These are phyloP conservation scores for Nicotiana undulata DNA, from an alignment of 257 asterid species.

Conservation along the genomic window DNA sequence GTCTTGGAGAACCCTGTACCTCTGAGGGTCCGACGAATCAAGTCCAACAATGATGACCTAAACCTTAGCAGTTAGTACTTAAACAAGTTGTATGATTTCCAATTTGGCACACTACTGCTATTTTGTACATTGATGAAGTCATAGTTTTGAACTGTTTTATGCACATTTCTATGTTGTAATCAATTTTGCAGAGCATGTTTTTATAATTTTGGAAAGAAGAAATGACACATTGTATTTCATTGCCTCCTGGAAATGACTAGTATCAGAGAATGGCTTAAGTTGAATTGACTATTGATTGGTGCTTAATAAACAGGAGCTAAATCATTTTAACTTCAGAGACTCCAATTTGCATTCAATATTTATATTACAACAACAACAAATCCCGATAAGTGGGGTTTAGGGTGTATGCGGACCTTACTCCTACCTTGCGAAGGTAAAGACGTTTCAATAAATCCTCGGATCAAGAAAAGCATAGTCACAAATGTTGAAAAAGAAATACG, in stretches of 20 bases:
- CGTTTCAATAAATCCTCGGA: too few relatives aligned
- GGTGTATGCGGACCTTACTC: too few relatives aligned
- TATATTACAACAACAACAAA: too few relatives aligned
- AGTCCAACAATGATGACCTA: conserved; percentile 24
- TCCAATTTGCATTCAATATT: too few relatives aligned
- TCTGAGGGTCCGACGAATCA: conserved; percentile 45
- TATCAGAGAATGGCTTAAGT: background rate
- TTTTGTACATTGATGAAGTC: conserved; percentile 11
- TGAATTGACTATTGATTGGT: too few relatives aligned
- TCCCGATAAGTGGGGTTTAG: too few relatives aligned
- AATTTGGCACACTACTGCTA: background rate
- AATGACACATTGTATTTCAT: background rate
- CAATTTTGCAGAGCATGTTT: background rate
- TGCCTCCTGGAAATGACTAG: background rate
- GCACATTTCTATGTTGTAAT: background rate
- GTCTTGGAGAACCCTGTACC: conserved; percentile 59
- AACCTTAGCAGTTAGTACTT: conserved; percentile 10
- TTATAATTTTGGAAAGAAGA: background rate
- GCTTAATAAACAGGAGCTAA: too few relatives aligned
- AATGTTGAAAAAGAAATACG: too few relatives aligned
- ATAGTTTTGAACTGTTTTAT: background rate
- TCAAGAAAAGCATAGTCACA: too few relatives aligned
- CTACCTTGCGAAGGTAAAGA: too few relatives aligned
- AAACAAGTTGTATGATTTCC: background rate
- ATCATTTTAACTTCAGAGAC: too few relatives aligned